phyloP scores from a whole-genome alignment of 306 rosid species.

The Trifolium subterraneum region DNA sequence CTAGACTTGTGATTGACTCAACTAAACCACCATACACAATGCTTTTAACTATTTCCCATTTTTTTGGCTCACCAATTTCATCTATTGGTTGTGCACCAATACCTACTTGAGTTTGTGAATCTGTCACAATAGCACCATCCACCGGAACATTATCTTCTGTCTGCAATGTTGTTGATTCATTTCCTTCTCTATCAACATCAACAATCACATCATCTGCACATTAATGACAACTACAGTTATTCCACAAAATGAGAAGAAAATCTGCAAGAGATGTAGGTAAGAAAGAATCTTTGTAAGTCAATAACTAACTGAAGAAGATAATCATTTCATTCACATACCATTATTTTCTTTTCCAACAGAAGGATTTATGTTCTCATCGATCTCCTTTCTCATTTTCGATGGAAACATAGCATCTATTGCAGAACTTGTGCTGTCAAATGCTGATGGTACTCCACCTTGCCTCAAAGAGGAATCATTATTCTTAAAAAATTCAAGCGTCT shows the following conservation, averaged over 20 bases:
- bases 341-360: conserved; percentile 16
- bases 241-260: neutral
- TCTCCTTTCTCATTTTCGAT: conserved; percentile 12
- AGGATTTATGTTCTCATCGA: conserved; percentile 9
- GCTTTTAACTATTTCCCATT: conserved; percentile 66
- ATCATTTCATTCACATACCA: conserved; percentile 41
- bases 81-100: conserved; percentile 29
- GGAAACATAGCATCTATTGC: conserved; percentile 34
- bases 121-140: conserved; percentile 30
- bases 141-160: conserved; percentile 28
- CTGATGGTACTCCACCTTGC: conserved; percentile 27
- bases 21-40: conserved; percentile 77
- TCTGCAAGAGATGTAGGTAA: too few species aligned
- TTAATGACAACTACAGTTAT: conserved; percentile 11
- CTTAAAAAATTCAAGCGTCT: conserved; percentile 22
- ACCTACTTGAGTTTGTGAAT: conserved; percentile 1
- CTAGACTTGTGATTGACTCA: conserved; percentile 77
- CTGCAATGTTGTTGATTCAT: conserved; percentile 24
- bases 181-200: conserved; percentile 22
- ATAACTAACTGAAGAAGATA: conserved; percentile 21
- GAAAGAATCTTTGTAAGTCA: neutral
- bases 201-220: conserved; percentile 45
- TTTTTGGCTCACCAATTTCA: conserved; percentile 39
- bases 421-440: conserved; percentile 23
- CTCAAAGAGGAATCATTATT: conserved; percentile 30